These are phyloP conservation scores for Geosmithia flava DNA, from an alignment of 2,329 filamentous ascomycete species.

Conservation along the genomic window DNA sequence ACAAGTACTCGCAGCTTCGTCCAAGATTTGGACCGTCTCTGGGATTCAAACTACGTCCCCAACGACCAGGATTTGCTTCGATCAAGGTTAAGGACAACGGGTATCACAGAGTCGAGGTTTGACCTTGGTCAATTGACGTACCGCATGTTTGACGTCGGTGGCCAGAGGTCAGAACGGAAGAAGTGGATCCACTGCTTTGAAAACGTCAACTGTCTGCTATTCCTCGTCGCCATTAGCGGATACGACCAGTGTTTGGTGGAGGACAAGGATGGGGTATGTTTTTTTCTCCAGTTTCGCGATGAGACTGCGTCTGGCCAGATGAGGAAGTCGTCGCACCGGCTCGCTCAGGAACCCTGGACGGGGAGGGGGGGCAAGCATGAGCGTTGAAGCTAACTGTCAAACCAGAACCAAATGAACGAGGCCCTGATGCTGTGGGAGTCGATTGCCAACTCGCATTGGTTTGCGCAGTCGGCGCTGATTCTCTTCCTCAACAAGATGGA, in stretches of 20 bases:
- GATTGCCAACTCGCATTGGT: slow-evolving; percentile 78
- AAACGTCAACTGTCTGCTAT: slow-evolving; percentile 83
- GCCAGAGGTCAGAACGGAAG: slow-evolving; percentile 84
- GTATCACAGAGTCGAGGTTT: slow-evolving; percentile 91
- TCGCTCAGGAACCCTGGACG: too few relatives aligned
- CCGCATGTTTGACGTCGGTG: slow-evolving; percentile 93
- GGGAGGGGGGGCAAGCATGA: too few relatives aligned
- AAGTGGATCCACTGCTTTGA: slow-evolving; percentile 98
- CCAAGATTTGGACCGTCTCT: slow-evolving; percentile 62
- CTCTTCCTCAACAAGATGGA: slow-evolving; percentile 85
- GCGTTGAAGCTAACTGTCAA: not conserved
- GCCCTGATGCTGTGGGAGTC: slow-evolving; percentile 80
- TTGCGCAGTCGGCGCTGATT: slow-evolving; percentile 69
- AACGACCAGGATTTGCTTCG: slow-evolving; percentile 91
- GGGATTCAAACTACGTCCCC: slow-evolving; percentile 68
- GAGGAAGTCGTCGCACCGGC: too few relatives aligned
- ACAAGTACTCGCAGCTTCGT: slow-evolving; percentile 56
- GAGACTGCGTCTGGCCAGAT: not conserved
- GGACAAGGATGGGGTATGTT: slow-evolving; percentile 74
- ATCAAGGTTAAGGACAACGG: slow-evolving; percentile 80
- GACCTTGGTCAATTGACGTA: slow-evolving; percentile 87
- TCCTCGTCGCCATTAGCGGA: slow-evolving; percentile 88
- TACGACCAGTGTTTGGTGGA: slow-evolving; percentile 95
- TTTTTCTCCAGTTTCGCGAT: not conserved
- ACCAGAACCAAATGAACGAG: slow-evolving; percentile 85